Evolutionary conservation across 2,329 filamentous ascomycete species (phyloP).

Genomic region (Stachybotrys chlorohalonatus): DNA sequence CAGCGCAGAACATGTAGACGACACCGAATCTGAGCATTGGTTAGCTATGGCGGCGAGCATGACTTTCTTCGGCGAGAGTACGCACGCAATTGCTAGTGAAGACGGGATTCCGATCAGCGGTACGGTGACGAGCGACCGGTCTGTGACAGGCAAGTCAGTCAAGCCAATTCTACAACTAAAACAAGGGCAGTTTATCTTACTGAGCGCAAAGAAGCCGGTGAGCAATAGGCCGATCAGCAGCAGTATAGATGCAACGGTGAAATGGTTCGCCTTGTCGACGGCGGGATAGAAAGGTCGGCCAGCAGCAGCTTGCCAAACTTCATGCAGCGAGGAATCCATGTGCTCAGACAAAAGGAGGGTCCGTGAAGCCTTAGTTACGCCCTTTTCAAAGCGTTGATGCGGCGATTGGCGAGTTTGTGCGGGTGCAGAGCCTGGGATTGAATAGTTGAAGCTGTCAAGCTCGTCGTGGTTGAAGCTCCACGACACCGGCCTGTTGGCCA

Average conservation of each 20-base stretch:
- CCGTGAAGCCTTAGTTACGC: neutral
- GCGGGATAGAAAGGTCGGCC: slow-evolving; percentile 75
- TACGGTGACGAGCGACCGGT: slow-evolving; percentile 72
- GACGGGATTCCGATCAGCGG: slow-evolving; percentile 75
- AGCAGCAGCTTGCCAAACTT: slow-evolving; percentile 90
- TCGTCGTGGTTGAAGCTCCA: slow-evolving; percentile 13
- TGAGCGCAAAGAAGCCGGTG: slow-evolving; percentile 75
- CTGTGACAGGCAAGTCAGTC: slow-evolving; percentile 32
- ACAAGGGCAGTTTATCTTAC: slow-evolving; percentile 39
- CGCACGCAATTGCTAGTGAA: slow-evolving; percentile 83
- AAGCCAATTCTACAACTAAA: neutral
- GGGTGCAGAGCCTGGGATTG: neutral
- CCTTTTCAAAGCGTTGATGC: neutral
- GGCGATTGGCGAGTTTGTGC: neutral
- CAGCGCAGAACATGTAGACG: slow-evolving; percentile 98
- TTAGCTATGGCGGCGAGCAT: slow-evolving; percentile 8
- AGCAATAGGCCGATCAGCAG: slow-evolving; percentile 64
- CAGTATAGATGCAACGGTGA: slow-evolving; percentile 69
- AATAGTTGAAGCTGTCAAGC: slow-evolving; percentile 1
- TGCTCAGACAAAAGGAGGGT: slow-evolving; percentile 17
- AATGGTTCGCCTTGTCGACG: slow-evolving; percentile 75
- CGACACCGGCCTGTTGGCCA: slow-evolving; percentile 13
- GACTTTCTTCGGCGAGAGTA: slow-evolving; percentile 6
- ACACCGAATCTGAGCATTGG: slow-evolving; percentile 63
- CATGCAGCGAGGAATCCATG: slow-evolving; percentile 75